Evolutionary conservation across 2,329 filamentous ascomycete species (phyloP), one percentile per base, ranked within the genome.

Genomic region (Incumbomyces lentus): DNA sequence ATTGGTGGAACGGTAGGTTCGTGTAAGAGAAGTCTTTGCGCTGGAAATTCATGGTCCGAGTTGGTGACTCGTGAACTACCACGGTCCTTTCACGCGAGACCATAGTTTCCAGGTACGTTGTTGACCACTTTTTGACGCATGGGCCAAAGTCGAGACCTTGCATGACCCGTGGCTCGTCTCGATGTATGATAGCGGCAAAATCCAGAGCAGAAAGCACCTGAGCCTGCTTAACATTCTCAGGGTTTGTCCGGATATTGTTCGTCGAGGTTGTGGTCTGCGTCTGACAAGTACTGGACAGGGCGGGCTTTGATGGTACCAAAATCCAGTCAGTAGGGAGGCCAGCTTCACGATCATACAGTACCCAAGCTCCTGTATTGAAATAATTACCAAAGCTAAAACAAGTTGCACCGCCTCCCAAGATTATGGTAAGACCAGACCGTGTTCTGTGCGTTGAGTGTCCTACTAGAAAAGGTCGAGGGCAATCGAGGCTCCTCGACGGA

Each of bases 321-420:
- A 49, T 44, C 66, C 66, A 69, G 31, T 54, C 48, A 49, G 63
- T 64, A 35, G 50, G 48, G n/a, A 47, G 33, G 2, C 44, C 46
- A 14, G 55, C 52, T 30, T 58, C 53, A 22, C 48, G 48, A 22
- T 55, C 61, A 59, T 62, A 62, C 53, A 79, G 56, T 2, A 65
- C 61, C 67, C 68, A 82, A 11, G 73, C 68, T 1, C 78, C 78
- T 29, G 72, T 71, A 42, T 88, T 89, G 85, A 86, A 93, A 58
- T 78, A 88, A 6, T 84, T 85, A 1, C 88, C 88, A 74, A 94
- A 94, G 0, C 86, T 88, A 68, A 94, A 94, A 62, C 87, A 94
- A 0, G 87, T 86, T 13, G 84, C 86, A 32, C 87, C 89, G 13
- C 89, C 89, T 1, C 87, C 87, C 40, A 84, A 63, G 6, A 93